Evolutionary conservation across 805 yeast species (phyloP).

Genomic region (Ogataea neopini): DNA sequence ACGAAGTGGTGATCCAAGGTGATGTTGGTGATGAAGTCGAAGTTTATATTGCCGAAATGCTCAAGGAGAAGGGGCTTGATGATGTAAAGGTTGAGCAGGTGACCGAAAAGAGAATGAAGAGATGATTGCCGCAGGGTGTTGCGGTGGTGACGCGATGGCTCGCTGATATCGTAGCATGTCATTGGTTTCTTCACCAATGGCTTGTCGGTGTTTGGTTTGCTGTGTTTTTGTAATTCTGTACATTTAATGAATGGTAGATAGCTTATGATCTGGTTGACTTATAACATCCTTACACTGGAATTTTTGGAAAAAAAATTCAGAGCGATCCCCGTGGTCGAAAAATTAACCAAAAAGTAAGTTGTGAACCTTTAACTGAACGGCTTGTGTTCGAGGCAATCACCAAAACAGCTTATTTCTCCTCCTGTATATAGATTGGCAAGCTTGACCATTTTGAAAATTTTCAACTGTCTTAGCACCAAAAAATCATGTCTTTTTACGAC

Average conservation of each 20-base stretch:
- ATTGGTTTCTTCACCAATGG: not conserved
- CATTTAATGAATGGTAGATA: conserved; percentile 4
- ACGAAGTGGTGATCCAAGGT: conserved; percentile 90
- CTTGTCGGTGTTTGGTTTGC: not conserved
- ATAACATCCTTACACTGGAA: conserved; percentile 1
- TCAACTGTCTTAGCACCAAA: not conserved
- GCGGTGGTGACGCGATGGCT: not conserved
- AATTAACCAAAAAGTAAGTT: too few species aligned
- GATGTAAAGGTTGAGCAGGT: conserved; percentile 88
- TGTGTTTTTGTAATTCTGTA: not conserved
- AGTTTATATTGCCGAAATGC: conserved; percentile 63
- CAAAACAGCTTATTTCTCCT: not conserved
- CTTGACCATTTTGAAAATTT: not conserved
- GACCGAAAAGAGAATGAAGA: conserved; percentile 77
- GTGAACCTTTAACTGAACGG: too few species aligned
- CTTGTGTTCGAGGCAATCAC: too few species aligned
- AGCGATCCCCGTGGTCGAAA: not conserved
- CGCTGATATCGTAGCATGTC: too few species aligned
- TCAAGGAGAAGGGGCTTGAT: conserved; percentile 78
- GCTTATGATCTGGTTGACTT: conserved; percentile 4
- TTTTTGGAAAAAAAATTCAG: not conserved
- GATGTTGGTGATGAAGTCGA: conserved; percentile 93
- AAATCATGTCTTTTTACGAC: conserved; percentile 66
- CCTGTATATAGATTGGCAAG: conserved; percentile 2
- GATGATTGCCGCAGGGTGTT: conserved; percentile 14